Conservation (phyloP, 352 stramenopile genomes). For the Phytophthora citrophthora region DNA sequence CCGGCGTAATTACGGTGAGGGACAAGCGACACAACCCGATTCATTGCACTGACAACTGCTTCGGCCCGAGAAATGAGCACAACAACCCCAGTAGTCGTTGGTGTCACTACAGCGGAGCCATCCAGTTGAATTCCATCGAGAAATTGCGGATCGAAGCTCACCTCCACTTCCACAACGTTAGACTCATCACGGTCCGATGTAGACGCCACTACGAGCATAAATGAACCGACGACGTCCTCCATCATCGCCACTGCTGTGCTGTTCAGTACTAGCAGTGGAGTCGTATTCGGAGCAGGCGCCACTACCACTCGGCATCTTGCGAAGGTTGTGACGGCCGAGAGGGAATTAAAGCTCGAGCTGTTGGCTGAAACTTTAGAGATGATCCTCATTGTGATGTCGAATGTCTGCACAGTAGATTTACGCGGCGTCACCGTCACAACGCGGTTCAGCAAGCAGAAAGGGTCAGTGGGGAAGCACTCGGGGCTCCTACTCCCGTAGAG, state of each 20-base stretch:
- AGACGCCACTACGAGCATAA: constrained; percentile 44
- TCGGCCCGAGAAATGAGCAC: constrained; percentile 27
- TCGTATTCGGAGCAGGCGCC: constrained; percentile 41
- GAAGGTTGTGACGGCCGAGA: constrained; percentile 31
- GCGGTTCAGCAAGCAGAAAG: constrained; percentile 23
- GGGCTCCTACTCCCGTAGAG: constrained; percentile 17
- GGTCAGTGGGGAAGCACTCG: constrained; percentile 14
- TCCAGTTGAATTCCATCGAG: constrained; percentile 42
- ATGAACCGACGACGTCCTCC: constrained; percentile 41
- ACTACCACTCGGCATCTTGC: constrained; percentile 45
- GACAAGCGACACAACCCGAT: constrained; percentile 36
- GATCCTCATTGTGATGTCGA: constrained; percentile 43
- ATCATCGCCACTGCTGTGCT: constrained; percentile 26
- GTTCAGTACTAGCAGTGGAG: constrained; percentile 39
- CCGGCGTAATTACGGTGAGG: constrained; percentile 49
- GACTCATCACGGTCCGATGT: constrained; percentile 58
- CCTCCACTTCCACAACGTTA: constrained; percentile 50
- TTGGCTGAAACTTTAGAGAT: constrained; percentile 26
- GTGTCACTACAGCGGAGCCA: constrained; percentile 17
- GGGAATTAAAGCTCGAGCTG: constrained; percentile 22
- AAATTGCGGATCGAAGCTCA: constrained; percentile 39
- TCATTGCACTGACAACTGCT: constrained; percentile 11
- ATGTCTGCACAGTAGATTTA: constrained; percentile 25
- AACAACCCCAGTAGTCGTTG: constrained; percentile 13
- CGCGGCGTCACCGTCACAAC: constrained; percentile 40